Percentiles rank a stretch among this genome's conserved stretches.
These are phyloP conservation scores for Glycyrrhiza uralensis DNA, from an alignment of 306 rosid species.

Conservation along the genomic window DNA sequence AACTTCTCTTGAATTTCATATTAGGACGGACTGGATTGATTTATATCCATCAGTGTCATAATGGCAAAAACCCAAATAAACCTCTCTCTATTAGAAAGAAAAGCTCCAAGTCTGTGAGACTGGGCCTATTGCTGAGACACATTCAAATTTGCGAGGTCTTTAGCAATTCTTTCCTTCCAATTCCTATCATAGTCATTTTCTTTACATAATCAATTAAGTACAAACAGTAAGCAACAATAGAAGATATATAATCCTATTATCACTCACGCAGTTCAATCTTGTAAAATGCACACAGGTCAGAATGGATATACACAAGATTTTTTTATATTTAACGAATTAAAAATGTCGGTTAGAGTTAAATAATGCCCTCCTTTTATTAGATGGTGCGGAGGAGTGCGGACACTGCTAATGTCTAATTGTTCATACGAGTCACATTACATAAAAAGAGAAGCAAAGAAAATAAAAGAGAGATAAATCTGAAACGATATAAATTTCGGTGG, in stretches of 20 bases:
- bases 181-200: neutral
- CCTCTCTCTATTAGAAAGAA: neutral
- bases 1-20: conserved; percentile 11
- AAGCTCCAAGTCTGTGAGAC: neutral
- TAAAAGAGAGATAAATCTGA: neutral
- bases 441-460: neutral
- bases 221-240: neutral
- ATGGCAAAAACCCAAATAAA: neutral
- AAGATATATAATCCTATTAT: neutral
- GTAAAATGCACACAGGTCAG: neutral
- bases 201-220: neutral
- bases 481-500: neutral
- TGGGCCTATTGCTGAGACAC: neutral
- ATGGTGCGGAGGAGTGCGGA: neutral
- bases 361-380: neutral
- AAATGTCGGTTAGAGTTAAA: neutral
- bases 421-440: neutral
- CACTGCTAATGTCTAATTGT: neutral
- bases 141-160: neutral
- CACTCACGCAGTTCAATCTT: neutral
- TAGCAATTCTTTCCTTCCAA: neutral
- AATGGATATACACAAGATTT: neutral
- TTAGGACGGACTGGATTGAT: neutral
- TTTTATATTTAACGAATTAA: neutral
- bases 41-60: neutral